A percentile compares a stretch with the other conserved stretches of the same genome.
Conservation (phyloP, 805 yeast species). For the Wickerhamomyces chambardii region DNA sequence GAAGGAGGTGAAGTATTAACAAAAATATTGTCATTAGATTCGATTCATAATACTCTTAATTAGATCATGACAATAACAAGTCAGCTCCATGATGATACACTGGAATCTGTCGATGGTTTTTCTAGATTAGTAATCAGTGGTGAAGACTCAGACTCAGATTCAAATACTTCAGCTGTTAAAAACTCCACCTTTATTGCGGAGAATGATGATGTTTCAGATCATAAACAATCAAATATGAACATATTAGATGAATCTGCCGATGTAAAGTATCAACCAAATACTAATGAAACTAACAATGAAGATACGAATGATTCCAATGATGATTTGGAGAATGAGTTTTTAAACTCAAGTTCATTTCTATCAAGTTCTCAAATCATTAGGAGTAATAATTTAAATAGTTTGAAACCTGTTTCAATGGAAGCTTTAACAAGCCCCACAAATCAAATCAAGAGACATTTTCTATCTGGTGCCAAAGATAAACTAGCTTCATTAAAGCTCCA, state of each 20-base stretch:
- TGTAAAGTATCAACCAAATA: too few relatives aligned
- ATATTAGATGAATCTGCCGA: too few relatives aligned
- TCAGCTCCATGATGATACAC: not conserved
- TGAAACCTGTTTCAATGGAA: slow-evolving; percentile 3
- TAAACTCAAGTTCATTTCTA: slow-evolving; percentile 17
- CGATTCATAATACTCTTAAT: too few relatives aligned
- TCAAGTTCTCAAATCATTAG: slow-evolving; percentile 17
- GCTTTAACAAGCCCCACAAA: slow-evolving; percentile 11
- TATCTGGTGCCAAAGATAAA: not conserved
- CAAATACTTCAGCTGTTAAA: not conserved
- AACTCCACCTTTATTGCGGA: not conserved
- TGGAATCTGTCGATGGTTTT: not conserved
- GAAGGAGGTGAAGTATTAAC: too few relatives aligned
- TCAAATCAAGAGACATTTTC: not conserved
- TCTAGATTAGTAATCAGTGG: not conserved
- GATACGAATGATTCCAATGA: slow-evolving; percentile 3
- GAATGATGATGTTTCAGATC: too few relatives aligned
- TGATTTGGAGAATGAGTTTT: slow-evolving; percentile 12
- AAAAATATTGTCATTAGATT: too few relatives aligned
- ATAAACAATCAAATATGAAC: too few relatives aligned
- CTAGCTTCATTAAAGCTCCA: too few relatives aligned
- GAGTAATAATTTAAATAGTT: slow-evolving; percentile 10
- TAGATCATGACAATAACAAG: not conserved
- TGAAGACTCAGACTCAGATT: not conserved
- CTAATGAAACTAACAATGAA: too few relatives aligned